Base-by-base conservation (phyloP, 2,329 filamentous ascomycete genomes). In the Microcera coccophila region DNA sequence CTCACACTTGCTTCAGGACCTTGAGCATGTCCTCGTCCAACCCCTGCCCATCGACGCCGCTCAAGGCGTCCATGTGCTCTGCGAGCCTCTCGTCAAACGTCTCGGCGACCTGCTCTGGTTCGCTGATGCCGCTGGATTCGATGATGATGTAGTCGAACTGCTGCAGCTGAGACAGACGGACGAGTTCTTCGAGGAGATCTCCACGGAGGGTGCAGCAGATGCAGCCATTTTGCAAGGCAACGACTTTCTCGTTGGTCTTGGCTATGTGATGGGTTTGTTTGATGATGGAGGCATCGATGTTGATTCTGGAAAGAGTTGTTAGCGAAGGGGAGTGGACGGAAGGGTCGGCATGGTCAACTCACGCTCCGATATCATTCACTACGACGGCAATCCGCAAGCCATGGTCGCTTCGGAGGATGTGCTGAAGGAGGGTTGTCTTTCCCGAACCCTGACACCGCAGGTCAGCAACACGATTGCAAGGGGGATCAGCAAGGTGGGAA, bases 181-280 rank as follows among this genome's bases (percentile, higher is more conserved):
- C 82, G 0, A 88, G 73, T 58, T 88, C 84, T 45, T 84, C 78
- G 1, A 89, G 72, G 2, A 88, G 64, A 42, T 88, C 84, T 1
- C 84, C 83, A 3, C 85, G 79, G 0, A 88, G 70, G 0, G 84
- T 88, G 54, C 85, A 89, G 68, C 84, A 89, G 54, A 89, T 89
- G 51, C 85, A 88, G 9, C 84, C 82, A 48, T 86, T 87, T 55
- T 86, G 81, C 41, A 87, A 72, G 9, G 81, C 76, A 14, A 86
- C 78, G 22, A 86, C 71, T 49, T 84, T 82, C 50, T 85, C 80
- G 29, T 82, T 67, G 0, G 76, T 78, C 49, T 77, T 74, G 3
- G 75, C 76, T 26, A 84, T 63, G 18, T 72, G 73, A 54, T 81
- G 73, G 2, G 65, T 72, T 42, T 77, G 68, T 14, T 75, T 74